Conservation (phyloP, 202 grass and related monocot genomes). For the Saccharum hybrid region DNA sequence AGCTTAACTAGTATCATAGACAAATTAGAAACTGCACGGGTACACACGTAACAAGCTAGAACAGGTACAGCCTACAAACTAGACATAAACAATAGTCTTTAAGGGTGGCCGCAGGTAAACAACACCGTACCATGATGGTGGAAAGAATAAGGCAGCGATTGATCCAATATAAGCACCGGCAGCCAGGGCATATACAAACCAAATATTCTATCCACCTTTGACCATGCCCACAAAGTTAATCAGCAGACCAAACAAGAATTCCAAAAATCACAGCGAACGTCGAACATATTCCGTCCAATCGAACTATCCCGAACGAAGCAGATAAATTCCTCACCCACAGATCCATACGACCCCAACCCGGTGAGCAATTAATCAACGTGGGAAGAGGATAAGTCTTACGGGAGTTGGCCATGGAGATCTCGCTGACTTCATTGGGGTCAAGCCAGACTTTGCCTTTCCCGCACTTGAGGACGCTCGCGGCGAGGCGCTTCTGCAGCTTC, state of each 20-base stretch:
- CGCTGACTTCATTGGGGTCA: conserved; percentile 61
- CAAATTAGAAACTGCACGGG: background rate
- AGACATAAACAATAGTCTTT: background rate
- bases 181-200: background rate
- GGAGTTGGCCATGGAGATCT: conserved; percentile 72
- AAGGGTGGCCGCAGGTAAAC: background rate
- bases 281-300: background rate
- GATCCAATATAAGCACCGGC: background rate
- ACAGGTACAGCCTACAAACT: background rate
- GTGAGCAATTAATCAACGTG: background rate
- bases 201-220: background rate
- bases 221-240: background rate
- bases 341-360: background rate
- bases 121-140: background rate
- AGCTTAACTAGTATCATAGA: background rate
- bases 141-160: background rate
- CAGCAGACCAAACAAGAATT: background rate
- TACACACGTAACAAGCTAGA: background rate
- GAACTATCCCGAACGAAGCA: background rate
- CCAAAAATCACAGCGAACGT: background rate
- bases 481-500: conserved; percentile 61
- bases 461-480: conserved; percentile 58
- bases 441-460: conserved; percentile 66
- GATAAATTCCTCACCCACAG: background rate
- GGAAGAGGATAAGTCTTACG: conserved; percentile 33